Evolutionary conservation across 352 stramenopile species (phyloP).

Genomic region (Phytophthora constricta): DNA sequence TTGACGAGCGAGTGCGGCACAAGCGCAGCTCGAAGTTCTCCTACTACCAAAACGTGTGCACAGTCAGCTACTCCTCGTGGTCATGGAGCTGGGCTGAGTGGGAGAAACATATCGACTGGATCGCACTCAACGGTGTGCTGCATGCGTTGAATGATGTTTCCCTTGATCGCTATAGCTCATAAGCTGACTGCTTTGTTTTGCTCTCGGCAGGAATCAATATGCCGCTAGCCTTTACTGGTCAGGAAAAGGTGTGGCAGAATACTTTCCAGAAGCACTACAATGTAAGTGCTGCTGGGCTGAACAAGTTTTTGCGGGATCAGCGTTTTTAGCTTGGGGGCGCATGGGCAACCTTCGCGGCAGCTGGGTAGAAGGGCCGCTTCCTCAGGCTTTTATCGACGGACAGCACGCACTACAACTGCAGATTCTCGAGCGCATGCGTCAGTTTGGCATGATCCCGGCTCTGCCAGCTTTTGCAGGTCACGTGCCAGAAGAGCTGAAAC

Average conservation of each 20-base stretch:
- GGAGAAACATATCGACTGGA: conserved; percentile 93
- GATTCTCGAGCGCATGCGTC: conserved; percentile 86
- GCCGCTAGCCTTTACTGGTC: conserved; percentile 89
- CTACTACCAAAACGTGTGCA: conserved; percentile 95
- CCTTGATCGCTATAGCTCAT: no score
- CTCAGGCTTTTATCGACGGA: conserved; percentile 84
- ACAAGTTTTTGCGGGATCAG: conserved; percentile 91
- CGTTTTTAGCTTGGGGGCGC: conserved; percentile 90
- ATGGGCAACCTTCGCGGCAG: conserved; percentile 91
- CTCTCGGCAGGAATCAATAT: conserved; percentile 82
- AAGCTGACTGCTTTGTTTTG: background rate
- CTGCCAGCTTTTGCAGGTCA: conserved; percentile 91
- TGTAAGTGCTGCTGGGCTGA: conserved; percentile 70
- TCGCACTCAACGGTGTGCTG: conserved; percentile 85
- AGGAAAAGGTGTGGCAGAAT: conserved; percentile 90
- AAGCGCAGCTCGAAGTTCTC: conserved; percentile 78
- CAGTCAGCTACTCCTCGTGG: conserved; percentile 91
- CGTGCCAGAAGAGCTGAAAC: conserved; percentile 84
- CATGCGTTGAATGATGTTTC: background rate
- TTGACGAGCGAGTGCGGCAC: conserved; percentile 42
- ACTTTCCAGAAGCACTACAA: conserved; percentile 87
- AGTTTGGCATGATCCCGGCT: conserved; percentile 90
- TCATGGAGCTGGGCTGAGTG: conserved; percentile 89
- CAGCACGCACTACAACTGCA: conserved; percentile 79
- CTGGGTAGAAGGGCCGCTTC: conserved; percentile 84